Base-by-base conservation (phyloP, 345 rosid genomes). In the Euphorbia peplus region DNA sequence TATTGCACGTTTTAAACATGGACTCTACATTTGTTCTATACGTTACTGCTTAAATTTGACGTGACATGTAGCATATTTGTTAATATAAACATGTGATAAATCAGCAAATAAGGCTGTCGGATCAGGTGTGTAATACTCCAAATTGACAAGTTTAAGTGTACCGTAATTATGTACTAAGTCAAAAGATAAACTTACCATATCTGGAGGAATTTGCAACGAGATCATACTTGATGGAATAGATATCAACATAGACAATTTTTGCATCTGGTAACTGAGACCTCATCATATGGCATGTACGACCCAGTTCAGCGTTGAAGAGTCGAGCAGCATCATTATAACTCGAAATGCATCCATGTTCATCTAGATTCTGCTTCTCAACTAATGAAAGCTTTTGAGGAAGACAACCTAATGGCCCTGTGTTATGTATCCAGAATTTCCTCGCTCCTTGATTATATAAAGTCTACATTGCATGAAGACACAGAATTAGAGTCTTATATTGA, bases 361-460 rank as follows among this genome's bases (percentile, higher is more conserved):
- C 98, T 3, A 84, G 59, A 32, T 55, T 87, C 76, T 76, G 67
- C 37, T 76, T 82, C 58, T 73, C 63, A 64, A 76, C 84, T 60
- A 79, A 57, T 19, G 90, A 70, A 66, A 92, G 98, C 64, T 85
- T 86, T 56, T 92, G 96, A 66, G 98, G 98, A 5, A 92, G 83
- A 75, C 98, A 92, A 47, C 96, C 98, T 63, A 92, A 61, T 4
- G 96, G 98, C n/a, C 96, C 95, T 0, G 95, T 92, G 68, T 92
- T 90, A 73, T 92, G 95, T 51, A 92, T 79, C 98, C 96, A 92
- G 67, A 92, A 90, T 76, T 85, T 88, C 75, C 95, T 80, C 15
- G 88, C 92, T 53, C 96, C 96, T 70, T 84, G 79, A 74, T 76
- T 47, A 55, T 89, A 86, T 63, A 89, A 73, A 54, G 74, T 64